Evolutionary conservation across 2,329 filamentous ascomycete genomes (phyloP).

Genomic region (Biscogniauxia mediterranea): DNA sequence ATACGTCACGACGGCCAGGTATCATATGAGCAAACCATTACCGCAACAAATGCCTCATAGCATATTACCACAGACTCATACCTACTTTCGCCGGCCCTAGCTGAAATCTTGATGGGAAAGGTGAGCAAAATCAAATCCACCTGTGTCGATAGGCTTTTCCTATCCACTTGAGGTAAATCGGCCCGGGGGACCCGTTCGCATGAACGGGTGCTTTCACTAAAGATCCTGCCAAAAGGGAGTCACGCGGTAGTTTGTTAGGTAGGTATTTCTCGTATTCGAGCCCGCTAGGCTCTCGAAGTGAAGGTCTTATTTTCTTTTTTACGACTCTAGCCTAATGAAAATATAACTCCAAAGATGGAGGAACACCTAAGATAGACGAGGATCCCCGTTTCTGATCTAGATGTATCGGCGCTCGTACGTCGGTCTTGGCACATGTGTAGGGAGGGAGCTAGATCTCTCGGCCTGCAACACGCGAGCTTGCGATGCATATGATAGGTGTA

Average conservation of each 20-base stretch:
- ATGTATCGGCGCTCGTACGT: not conserved
- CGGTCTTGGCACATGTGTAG: not conserved
- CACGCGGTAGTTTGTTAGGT: not conserved
- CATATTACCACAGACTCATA: too few relatives aligned
- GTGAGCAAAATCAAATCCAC: too few relatives aligned
- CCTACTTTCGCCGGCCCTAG: too few relatives aligned
- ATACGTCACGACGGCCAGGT: too few relatives aligned
- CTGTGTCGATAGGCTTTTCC: not conserved
- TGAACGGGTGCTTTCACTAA: not conserved
- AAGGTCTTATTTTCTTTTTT: not conserved
- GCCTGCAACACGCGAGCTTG: not conserved
- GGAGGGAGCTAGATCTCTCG: too few relatives aligned
- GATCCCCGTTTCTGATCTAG: not conserved
- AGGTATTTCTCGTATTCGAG: not conserved
- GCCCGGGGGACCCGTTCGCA: not conserved
- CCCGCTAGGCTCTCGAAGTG: not conserved
- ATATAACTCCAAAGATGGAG: not conserved
- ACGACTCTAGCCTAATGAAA: too few relatives aligned
- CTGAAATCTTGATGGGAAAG: too few relatives aligned
- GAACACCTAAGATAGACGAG: not conserved
- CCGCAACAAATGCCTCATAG: too few relatives aligned
- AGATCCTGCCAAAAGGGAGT: not conserved
- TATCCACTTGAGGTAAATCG: not conserved
- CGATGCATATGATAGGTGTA: not conserved
- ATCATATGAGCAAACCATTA: too few relatives aligned